These are phyloP conservation scores for Exserohilum turcica DNA, from an alignment of 2,329 filamentous ascomycete genomes.

Conservation along the genomic window DNA sequence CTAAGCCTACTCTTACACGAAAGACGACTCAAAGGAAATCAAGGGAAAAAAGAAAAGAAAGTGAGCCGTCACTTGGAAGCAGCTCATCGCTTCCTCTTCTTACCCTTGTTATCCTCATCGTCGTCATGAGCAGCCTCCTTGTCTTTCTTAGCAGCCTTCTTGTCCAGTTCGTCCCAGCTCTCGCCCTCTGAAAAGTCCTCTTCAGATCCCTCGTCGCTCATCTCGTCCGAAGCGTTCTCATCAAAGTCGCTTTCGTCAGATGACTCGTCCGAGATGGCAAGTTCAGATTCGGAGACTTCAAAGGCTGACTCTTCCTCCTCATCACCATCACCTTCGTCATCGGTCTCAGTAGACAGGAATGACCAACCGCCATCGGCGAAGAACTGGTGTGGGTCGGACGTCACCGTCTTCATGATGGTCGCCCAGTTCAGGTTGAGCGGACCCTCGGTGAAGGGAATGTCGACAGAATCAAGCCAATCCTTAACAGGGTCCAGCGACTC, in stretches of 20 bases:
- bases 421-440: slow-evolving; percentile 98
- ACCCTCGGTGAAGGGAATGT: slow-evolving; percentile 92
- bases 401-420: slow-evolving; percentile 99
- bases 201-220: slow-evolving; percentile 65
- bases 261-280: slow-evolving; percentile 72
- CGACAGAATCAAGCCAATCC: slow-evolving; percentile 94
- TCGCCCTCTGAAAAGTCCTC: slow-evolving; percentile 68
- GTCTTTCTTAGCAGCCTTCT: slow-evolving; percentile 74
- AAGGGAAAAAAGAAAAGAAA: not conserved
- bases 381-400: slow-evolving; percentile 90
- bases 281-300: slow-evolving; percentile 84
- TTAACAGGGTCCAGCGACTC: slow-evolving; percentile 94
- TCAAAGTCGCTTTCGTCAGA: slow-evolving; percentile 93
- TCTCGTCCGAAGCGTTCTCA: slow-evolving; percentile 82
- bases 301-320: slow-evolving; percentile 91
- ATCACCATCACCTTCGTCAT: slow-evolving; percentile 76
- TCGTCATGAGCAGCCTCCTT: slow-evolving; percentile 60
- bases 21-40: not conserved
- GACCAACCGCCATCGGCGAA: slow-evolving; percentile 95
- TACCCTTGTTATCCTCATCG: slow-evolving; percentile 64
- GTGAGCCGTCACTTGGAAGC: not conserved
- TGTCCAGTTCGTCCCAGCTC: slow-evolving; percentile 93
- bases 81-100: slow-evolving; percentile 65
- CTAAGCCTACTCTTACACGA: not conserved
- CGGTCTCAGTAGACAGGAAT: slow-evolving; percentile 85